Evolutionary conservation across 306 rosid genomes (phyloP).

Genomic region (Calophaca sinica): DNA sequence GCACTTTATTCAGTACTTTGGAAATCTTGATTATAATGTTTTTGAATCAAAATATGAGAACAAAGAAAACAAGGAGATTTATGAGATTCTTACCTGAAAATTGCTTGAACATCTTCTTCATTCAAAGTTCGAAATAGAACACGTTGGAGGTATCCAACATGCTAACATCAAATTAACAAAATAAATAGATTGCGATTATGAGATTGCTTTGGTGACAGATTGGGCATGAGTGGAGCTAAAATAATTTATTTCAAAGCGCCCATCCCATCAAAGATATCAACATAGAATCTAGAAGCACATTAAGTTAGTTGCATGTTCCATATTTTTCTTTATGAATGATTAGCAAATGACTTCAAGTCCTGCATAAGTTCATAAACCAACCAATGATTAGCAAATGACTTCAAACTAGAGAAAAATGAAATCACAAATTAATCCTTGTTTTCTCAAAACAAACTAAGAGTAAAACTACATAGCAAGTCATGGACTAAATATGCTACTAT

Average conservation of each 20-base stretch:
- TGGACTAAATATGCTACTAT: no score
- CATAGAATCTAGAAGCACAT: slow-evolving; percentile 8
- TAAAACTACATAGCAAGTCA: no score
- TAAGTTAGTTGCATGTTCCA: slow-evolving; percentile 9
- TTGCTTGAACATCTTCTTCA: slow-evolving; percentile 88
- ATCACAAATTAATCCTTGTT: no score
- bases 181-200: slow-evolving; percentile 36
- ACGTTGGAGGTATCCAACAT: slow-evolving; percentile 98
- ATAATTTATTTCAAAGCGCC: slow-evolving; percentile 28
- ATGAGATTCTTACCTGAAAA: slow-evolving; percentile 70
- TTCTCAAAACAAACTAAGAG: no score
- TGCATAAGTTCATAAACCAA: no score
- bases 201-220: slow-evolving; percentile 25
- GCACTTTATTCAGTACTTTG: not conserved
- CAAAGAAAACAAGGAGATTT: slow-evolving; percentile 20
- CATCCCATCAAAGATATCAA: slow-evolving; percentile 16
- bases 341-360: no score
- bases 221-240: slow-evolving; percentile 25
- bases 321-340: slow-evolving; percentile 57
- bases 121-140: slow-evolving; percentile 93
- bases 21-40: slow-evolving; percentile 6
- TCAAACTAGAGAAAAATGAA: no score
- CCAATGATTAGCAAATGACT: no score
- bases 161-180: slow-evolving; percentile 57
- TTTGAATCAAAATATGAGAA: slow-evolving; percentile 4